Percentiles rank a stretch among this genome's conserved stretches.
These are phyloP conservation scores for Zhuliangozyma blackwelliae DNA, from an alignment of 1,139 yeast species.

Conservation along the genomic window DNA sequence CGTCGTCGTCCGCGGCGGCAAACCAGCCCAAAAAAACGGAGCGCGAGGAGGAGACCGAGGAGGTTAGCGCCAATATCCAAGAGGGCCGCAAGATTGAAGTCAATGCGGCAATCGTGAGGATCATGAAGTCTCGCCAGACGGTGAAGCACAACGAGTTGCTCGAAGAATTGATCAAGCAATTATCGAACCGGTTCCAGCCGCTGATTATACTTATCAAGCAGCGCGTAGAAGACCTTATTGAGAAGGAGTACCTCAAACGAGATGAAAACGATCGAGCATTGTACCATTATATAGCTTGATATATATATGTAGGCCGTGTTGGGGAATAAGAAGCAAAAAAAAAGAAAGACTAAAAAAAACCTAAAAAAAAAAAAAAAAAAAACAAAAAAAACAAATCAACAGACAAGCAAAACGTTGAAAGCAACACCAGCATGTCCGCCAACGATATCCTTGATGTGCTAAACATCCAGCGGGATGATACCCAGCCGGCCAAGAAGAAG, in stretches of 20 bases:
- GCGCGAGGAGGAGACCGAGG: conserved; percentile 34
- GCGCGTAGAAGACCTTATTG: conserved; percentile 76
- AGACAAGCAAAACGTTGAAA: not conserved
- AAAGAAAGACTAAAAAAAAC: not conserved
- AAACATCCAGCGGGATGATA: conserved; percentile 48
- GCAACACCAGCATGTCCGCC: conserved; percentile 35
- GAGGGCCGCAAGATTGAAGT: conserved; percentile 57
- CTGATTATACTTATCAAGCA: conserved; percentile 65
- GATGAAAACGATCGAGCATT: conserved; percentile 57
- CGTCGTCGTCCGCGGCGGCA: conserved; percentile 27
- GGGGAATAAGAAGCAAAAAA: not conserved
- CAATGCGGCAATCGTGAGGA: conserved; percentile 86
- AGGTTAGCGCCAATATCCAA: conserved; percentile 28
- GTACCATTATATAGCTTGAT: conserved; percentile 68
- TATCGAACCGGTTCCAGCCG: conserved; percentile 65
- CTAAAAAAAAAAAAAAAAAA: no score
- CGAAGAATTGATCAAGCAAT: conserved; percentile 60
- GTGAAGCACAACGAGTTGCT: conserved; percentile 63
- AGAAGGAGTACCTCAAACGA: conserved; percentile 77
- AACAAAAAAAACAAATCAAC: not conserved
- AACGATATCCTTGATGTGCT: conserved; percentile 76
- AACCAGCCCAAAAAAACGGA: conserved; percentile 35
- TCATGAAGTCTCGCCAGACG: conserved; percentile 72
- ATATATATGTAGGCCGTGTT: not conserved
- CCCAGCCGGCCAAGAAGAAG: conserved; percentile 36